A percentile compares a stretch with the other conserved stretches of the same genome.
These are phyloP conservation scores for Aspergillus pseudonomiae DNA, from an alignment of 2,329 filamentous ascomycete species.

Conservation along the genomic window DNA sequence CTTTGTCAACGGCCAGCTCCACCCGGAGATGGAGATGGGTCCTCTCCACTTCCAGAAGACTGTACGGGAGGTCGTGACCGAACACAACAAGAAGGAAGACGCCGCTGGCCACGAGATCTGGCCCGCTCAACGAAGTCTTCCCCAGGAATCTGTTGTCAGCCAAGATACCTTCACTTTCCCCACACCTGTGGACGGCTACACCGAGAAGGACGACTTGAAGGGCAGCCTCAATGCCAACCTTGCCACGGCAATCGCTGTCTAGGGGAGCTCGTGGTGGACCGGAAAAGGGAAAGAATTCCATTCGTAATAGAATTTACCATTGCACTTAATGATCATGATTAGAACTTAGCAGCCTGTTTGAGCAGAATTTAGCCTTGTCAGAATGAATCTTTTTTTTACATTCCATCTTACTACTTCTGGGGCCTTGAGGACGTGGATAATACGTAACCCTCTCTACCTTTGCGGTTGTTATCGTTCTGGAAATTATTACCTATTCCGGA, in stretches of 20 bases:
- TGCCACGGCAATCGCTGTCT: not conserved
- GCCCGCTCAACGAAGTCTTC: slow-evolving; percentile 48
- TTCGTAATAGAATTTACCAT: not conserved
- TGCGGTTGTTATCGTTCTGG: not conserved
- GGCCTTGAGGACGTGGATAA: not conserved
- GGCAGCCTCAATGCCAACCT: not conserved
- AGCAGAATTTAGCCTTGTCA: not conserved
- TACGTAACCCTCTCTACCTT: not conserved
- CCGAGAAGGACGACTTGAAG: not conserved
- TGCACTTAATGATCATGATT: not conserved
- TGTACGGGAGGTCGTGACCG: slow-evolving; percentile 53
- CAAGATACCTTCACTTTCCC: slow-evolving; percentile 36
- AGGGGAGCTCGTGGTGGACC: not conserved
- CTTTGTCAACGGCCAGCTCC: slow-evolving; percentile 64
- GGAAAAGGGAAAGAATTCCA: not conserved
- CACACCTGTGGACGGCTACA: slow-evolving; percentile 3
- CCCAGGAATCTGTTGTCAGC: slow-evolving; percentile 25
- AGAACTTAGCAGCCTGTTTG: not conserved
- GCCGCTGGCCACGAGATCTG: slow-evolving; percentile 53
- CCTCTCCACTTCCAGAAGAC: slow-evolving; percentile 59
- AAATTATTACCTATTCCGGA: not conserved
- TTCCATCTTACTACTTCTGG: not conserved
- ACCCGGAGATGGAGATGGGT: slow-evolving; percentile 61
- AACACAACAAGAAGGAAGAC: slow-evolving; percentile 52
- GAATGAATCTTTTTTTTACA: slow-evolving; percentile 2